These are phyloP conservation scores for Canariomyces notabilis DNA, from an alignment of 2,329 filamentous ascomycete genomes.

Conservation along the genomic window DNA sequence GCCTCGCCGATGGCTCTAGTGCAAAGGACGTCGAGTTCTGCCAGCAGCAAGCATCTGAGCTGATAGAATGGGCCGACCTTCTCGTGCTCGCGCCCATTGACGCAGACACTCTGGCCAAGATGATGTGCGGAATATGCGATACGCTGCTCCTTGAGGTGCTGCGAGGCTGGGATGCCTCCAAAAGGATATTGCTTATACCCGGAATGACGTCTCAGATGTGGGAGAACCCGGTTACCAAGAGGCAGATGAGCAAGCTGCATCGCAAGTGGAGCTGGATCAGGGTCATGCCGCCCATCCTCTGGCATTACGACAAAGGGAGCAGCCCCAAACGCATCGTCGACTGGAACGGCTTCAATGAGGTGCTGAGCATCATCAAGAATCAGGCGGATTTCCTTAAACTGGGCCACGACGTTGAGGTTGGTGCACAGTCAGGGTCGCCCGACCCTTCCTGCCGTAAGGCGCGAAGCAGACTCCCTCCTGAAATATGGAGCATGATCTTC, in stretches of 20 bases:
- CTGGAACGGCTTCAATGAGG: conserved; percentile 63
- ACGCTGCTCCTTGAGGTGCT: conserved; percentile 76
- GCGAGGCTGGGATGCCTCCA: conserved; percentile 80
- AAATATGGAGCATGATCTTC: conserved; percentile 86
- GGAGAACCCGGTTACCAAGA: conserved; percentile 84
- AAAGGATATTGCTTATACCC: conserved; percentile 78
- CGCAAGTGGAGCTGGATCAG: conserved; percentile 84
- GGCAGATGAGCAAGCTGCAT: conserved; percentile 77
- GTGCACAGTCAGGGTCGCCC: conserved; percentile 37
- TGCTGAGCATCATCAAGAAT: conserved; percentile 71
- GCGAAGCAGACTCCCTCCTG: conserved; percentile 61
- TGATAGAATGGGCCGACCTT: conserved; percentile 84
- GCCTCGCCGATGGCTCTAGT: conserved; percentile 28
- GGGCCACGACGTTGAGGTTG: conserved; percentile 62
- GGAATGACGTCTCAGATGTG: conserved; percentile 88
- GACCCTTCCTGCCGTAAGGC: conserved; percentile 24
- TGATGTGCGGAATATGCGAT: conserved; percentile 79
- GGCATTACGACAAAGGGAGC: conserved; percentile 59
- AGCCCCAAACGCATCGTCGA: conserved; percentile 47
- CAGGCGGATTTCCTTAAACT: conserved; percentile 71
- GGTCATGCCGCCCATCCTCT: conserved; percentile 74
- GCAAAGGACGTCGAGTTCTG: conserved; percentile 47
- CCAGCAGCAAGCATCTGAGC: conserved; percentile 52
- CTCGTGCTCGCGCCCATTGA: conserved; percentile 80
- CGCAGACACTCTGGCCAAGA: conserved; percentile 77